Percentiles rank a stretch among this genome's conserved stretches.
phyloP scores from a whole-genome alignment of 441 rosid genomes.

The Erysimum cheiri region DNA sequence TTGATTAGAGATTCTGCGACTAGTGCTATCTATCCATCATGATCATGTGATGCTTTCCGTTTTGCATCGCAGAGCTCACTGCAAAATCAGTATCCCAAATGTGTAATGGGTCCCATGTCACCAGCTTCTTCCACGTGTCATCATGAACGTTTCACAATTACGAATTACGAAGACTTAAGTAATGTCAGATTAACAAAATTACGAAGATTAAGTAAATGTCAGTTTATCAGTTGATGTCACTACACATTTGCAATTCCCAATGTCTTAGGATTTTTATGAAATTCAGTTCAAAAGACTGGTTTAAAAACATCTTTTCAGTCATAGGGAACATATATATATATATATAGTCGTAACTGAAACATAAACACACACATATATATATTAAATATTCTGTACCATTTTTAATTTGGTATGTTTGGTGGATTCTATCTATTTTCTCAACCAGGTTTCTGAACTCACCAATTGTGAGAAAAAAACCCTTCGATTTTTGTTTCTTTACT shows the following conservation, averaged over 20 bases:
- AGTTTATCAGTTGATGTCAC: constrained; percentile 20
- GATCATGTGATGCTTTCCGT: constrained; percentile 30
- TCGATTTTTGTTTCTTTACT: neutral
- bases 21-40: neutral
- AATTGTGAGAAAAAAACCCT: no score
- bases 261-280: constrained; percentile 11
- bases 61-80: constrained; percentile 28
- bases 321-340: constrained; percentile 16
- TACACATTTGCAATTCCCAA: constrained; percentile 4
- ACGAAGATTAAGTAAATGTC: neutral
- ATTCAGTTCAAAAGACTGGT: constrained; percentile 15
- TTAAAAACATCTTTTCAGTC: neutral
- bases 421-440: neutral
- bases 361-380: neutral
- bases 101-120: constrained; percentile 18
- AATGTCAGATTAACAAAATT: neutral
- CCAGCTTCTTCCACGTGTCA: constrained; percentile 41
- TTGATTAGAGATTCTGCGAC: constrained; percentile 23
- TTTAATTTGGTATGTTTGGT: no score
- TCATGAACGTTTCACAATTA: neutral
- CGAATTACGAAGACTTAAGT: no score
- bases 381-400: neutral
- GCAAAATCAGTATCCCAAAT: neutral
- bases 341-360: constrained; percentile 16
- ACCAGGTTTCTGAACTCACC: neutral